Conservation (phyloP, 768 basidiomycete genomes). For the Flagelloscypha sp. region DNA sequence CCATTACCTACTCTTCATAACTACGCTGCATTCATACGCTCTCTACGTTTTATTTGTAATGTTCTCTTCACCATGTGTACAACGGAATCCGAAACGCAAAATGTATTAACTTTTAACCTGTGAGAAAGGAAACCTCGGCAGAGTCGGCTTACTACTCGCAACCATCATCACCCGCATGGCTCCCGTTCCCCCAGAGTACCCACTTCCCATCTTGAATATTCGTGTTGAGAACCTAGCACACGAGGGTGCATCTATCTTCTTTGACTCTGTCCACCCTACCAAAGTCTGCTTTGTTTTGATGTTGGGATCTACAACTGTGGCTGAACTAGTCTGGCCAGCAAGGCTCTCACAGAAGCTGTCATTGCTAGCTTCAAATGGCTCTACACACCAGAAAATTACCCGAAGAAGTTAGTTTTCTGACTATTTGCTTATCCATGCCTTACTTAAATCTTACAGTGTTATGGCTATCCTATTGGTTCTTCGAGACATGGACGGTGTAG, state of each 20-base stretch:
- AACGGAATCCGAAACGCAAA: too few species aligned
- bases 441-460: slow-evolving; percentile 29
- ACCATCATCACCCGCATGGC: slow-evolving; percentile 12
- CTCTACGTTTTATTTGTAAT: too few species aligned
- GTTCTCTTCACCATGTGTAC: too few species aligned
- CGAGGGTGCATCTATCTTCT: slow-evolving; percentile 49
- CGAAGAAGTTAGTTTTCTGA: slow-evolving; percentile 24
- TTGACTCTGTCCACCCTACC: slow-evolving; percentile 38
- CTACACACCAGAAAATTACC: slow-evolving; percentile 29
- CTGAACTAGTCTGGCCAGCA: too few species aligned
- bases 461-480: slow-evolving; percentile 49
- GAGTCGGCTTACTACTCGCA: neutral
- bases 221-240: slow-evolving; percentile 53
- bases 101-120: too few species aligned
- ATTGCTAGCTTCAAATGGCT: slow-evolving; percentile 41
- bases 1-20: too few species aligned
- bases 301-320: slow-evolving; percentile 30
- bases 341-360: slow-evolving; percentile 35
- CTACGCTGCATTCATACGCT: too few species aligned
- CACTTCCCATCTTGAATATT: slow-evolving; percentile 47
- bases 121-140: too few species aligned
- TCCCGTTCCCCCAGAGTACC: slow-evolving; percentile 31
- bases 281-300: slow-evolving; percentile 29
- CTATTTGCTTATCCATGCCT: slow-evolving; percentile 8
- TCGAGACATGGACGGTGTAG: slow-evolving; percentile 61